Base-by-base conservation (phyloP, 2,329 filamentous ascomycete genomes). In the Pseudonectria foliicola region DNA sequence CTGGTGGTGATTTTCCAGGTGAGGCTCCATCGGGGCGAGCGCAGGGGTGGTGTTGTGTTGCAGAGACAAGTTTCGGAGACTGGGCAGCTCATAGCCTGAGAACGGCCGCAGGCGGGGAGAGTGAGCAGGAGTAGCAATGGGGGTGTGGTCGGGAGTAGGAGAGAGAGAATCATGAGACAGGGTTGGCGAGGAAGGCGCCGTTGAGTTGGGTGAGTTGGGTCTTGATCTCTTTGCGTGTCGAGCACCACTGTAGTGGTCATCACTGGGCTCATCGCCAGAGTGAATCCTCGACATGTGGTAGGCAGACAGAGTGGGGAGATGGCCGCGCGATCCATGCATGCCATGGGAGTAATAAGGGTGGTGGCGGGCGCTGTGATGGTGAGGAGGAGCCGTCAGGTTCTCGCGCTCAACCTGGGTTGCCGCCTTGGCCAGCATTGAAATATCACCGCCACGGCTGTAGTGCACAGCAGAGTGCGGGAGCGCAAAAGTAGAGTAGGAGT, bases 161-260 rank as follows among this genome's bases (percentile, higher is more conserved):
- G 90, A 96, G 30, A 90, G 75, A 10, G 90, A 95, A 62, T 95
- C 88, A 64, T 95, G 88, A 3, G 90, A 95, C 61, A 95, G 95
- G 4, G 89, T 95, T 16, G 90, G 90, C 23, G 90, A 96, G 16
- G 90, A 94, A 13, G 92, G 92, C 31, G 90, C 90, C 3, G 90
- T 96, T 7, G 89, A 95, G 64, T 93, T 87, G 34, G 90, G 92
- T 25, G 90, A 95, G 60, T 89, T 92, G 28, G 92, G 90, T 50
- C 90, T 73, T 40, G 90, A 96, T 44, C 88, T 80, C 71, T 96
- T 96, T 16, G 83, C 75, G 50, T 82, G 77, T 40, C 85, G 75
- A 28, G 65, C 70, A 32, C 77, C 78, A 33, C 68, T 64, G 59
- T 89, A 90, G 49, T 82, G 83, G 55, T 90, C 82, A 49, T 95